Percentiles rank a stretch among this genome's conserved stretches.
Evolutionary conservation across 2,329 filamentous ascomycete genomes (phyloP).

Genomic region (Torrubiella hemipterigena): DNA sequence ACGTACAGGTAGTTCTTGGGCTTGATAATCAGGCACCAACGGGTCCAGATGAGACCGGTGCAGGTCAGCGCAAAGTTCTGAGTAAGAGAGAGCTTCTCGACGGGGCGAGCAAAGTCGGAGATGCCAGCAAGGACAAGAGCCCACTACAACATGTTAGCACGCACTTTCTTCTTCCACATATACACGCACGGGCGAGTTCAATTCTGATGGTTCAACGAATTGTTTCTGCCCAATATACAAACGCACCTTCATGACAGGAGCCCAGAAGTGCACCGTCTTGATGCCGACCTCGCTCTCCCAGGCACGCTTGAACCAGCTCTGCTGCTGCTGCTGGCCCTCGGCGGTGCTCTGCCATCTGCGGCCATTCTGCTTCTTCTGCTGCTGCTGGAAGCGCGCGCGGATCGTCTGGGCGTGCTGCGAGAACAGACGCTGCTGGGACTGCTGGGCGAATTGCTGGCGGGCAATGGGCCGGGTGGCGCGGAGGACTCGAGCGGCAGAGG

Average conservation of each 20-base stretch:
- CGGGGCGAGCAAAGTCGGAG: constrained; percentile 82
- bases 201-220: no score
- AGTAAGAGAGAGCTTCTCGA: constrained; percentile 82
- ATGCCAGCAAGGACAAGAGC: constrained; percentile 83
- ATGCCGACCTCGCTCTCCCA: constrained; percentile 72
- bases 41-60: constrained; percentile 93
- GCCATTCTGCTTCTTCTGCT: constrained; percentile 12
- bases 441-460: constrained; percentile 37
- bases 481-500: constrained; percentile 36
- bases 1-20: constrained; percentile 80
- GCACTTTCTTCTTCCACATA: constrained; percentile 1
- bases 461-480: constrained; percentile 44
- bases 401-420: constrained; percentile 25
- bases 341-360: constrained; percentile 64
- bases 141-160: constrained; percentile 47
- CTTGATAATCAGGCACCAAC: constrained; percentile 96
- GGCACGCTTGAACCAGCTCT: constrained; percentile 61
- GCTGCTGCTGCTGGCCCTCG: constrained; percentile 28
- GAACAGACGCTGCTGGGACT: constrained; percentile 28
- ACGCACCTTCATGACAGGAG: constrained; percentile 73
- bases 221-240: no score
- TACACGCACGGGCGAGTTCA: constrained; percentile 4
- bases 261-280: constrained; percentile 98
- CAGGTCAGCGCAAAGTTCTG: constrained; percentile 84
- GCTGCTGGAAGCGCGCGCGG: constrained; percentile 27